These are phyloP conservation scores for Talaromyces sp. DNA, from an alignment of 2,329 filamentous ascomycete genomes.

Conservation along the genomic window DNA sequence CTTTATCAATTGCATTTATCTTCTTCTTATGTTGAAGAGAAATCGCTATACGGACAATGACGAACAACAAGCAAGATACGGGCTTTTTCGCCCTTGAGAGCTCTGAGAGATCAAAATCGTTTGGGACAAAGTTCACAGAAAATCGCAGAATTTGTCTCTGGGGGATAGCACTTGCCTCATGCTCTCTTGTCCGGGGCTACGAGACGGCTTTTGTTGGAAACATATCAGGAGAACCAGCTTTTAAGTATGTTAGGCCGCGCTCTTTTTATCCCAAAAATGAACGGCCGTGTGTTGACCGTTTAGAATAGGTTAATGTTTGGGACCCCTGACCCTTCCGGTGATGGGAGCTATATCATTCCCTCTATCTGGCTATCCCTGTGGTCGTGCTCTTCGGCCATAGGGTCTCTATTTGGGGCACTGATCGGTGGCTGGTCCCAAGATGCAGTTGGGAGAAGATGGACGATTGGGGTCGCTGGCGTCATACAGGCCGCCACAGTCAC, in stretches of 20 bases:
- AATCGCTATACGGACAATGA: neutral
- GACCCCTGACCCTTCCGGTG: constrained; percentile 5
- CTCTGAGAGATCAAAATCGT: neutral
- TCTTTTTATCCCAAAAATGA: neutral
- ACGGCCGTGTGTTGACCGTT: neutral
- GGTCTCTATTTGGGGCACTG: constrained; percentile 30
- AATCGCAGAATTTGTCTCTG: neutral
- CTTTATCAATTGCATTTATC: neutral
- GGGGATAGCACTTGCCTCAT: neutral
- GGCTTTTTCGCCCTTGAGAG: neutral
- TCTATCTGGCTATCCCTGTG: constrained; percentile 39
- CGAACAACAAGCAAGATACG: neutral
- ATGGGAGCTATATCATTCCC: constrained; percentile 30
- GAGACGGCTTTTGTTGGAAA: neutral
- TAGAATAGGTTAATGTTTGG: neutral
- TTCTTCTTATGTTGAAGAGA: neutral
- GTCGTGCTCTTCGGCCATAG: constrained; percentile 34
- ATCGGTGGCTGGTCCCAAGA: constrained; percentile 36
- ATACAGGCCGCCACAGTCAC: constrained; percentile 21
- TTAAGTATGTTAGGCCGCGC: neutral
- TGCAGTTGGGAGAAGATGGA: constrained; percentile 28
- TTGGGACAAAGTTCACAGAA: neutral
- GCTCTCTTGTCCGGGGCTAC: neutral
- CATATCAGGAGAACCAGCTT: neutral
- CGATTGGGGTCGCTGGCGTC: constrained; percentile 29